Evolutionary conservation across 805 yeast genomes (phyloP).

Genomic region (Cyberlindnera mycetangii): DNA sequence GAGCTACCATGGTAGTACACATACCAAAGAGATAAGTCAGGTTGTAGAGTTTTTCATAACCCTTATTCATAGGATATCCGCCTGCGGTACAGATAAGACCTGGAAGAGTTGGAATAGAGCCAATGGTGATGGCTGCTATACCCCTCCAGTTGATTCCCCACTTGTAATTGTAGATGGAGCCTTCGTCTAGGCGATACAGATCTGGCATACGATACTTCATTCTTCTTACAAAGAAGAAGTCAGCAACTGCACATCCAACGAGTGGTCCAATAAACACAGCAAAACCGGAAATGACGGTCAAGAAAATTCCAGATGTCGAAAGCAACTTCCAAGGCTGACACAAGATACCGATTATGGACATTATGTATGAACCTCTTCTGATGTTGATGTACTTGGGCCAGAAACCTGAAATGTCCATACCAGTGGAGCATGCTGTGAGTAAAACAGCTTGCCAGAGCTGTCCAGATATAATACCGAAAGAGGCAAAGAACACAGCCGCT

Average conservation of each 20-base stretch:
- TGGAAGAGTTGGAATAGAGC: conserved; percentile 26
- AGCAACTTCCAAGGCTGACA: conserved; percentile 38
- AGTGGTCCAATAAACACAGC: conserved; percentile 24
- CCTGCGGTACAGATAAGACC: conserved; percentile 21
- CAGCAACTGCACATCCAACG: conserved; percentile 20
- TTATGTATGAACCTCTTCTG: conserved; percentile 34
- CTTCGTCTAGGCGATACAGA: conserved; percentile 12
- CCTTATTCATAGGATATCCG: conserved; percentile 6
- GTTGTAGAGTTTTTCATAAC: conserved; percentile 14
- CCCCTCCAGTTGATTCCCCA: conserved; percentile 30
- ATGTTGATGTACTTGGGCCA: conserved; percentile 31
- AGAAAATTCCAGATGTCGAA: conserved; percentile 20
- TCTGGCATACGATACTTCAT: conserved; percentile 22
- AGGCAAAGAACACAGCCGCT: conserved; percentile 32
- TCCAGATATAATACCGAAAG: conserved; percentile 28
- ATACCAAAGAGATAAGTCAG: conserved; percentile 14
- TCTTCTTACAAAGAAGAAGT: conserved; percentile 20
- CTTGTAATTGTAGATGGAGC: conserved; percentile 23
- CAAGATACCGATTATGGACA: conserved; percentile 32
- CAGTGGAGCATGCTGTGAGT: conserved; percentile 26
- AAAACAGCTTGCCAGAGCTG: conserved; percentile 31
- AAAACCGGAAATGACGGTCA: conserved; percentile 26
- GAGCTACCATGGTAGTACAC: conserved; percentile 5
- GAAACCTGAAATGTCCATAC: conserved; percentile 28
- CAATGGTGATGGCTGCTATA: conserved; percentile 20